phyloP scores from a whole-genome alignment of 345 rosid species.

The Eucalyptus rudis region DNA sequence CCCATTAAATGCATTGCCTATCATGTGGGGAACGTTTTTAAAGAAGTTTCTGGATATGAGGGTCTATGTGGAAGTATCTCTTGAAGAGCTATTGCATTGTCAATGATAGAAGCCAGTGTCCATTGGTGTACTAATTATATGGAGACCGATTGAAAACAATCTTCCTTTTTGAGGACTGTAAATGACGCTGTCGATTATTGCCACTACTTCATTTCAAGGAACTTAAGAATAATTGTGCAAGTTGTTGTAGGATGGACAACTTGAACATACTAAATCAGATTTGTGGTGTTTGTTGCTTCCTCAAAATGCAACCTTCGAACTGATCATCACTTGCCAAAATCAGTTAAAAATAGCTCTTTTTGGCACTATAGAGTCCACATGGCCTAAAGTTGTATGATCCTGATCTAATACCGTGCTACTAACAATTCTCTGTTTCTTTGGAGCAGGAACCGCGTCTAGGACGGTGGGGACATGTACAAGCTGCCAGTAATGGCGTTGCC shows the following conservation, averaged over 20 bases:
- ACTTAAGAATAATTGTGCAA: not conserved
- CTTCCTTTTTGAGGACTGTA: not conserved
- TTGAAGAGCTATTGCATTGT: not conserved
- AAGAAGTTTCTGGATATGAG: not conserved
- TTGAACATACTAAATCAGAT: not conserved
- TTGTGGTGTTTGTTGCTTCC: not conserved
- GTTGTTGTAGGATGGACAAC: not conserved
- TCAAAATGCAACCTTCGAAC: not conserved
- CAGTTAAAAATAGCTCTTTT: not conserved
- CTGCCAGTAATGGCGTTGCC: conserved; percentile 72
- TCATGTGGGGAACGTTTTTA: not conserved
- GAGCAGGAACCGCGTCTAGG: conserved; percentile 90
- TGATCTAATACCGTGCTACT: not conserved
- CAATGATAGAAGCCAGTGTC: not conserved
- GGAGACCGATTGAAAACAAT: not conserved
- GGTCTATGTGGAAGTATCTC: not conserved
- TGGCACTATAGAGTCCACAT: not conserved
- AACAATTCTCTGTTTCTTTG: not conserved
- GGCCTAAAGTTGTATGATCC: not conserved
- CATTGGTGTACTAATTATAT: not conserved
- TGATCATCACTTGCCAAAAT: not conserved
- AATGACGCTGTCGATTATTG: not conserved
- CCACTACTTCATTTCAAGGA: not conserved
- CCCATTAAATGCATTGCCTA: not conserved
- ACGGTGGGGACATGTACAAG: conserved; percentile 61